phyloP scores from a whole-genome alignment of 208 protist genomes.

The Acanthamoeba polyphaga region DNA sequence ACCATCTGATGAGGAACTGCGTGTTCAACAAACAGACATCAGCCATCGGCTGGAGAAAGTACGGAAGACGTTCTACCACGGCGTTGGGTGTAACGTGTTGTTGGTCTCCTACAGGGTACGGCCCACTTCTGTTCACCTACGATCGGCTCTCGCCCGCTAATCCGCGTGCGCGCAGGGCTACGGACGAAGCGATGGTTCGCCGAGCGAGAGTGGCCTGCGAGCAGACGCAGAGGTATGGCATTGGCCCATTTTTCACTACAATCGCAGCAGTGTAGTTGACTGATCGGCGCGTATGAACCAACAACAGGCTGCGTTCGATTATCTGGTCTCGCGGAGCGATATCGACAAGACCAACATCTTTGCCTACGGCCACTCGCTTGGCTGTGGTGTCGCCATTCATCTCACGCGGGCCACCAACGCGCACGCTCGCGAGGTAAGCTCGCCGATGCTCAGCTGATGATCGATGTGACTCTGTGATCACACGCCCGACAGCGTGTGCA shows the following conservation, averaged over 20 bases:
- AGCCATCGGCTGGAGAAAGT: constrained; percentile 48
- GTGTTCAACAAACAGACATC: background rate
- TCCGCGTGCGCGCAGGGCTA: constrained; percentile 14
- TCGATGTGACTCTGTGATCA: too few relatives aligned
- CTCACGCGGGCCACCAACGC: background rate
- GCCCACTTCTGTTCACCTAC: too few relatives aligned
- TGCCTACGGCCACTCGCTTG: constrained; percentile 61
- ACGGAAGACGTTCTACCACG: background rate
- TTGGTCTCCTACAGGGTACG: constrained; percentile 49
- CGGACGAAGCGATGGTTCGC: constrained; percentile 21
- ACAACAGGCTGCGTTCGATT: constrained; percentile 52
- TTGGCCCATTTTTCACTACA: background rate
- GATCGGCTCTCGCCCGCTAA: background rate
- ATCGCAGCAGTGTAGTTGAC: too few relatives aligned
- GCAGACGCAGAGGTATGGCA: constrained; percentile 20
- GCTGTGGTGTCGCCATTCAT: constrained; percentile 41
- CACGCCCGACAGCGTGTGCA: too few relatives aligned
- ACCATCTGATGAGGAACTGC: background rate
- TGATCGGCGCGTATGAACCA: too few relatives aligned
- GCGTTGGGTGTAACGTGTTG: constrained; percentile 59
- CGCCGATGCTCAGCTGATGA: too few relatives aligned
- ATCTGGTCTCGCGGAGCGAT: background rate
- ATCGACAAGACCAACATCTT: constrained; percentile 12
- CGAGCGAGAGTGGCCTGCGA: background rate
- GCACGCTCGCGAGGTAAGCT: background rate